phyloP scores from a whole-genome alignment of 1,284 basidiomycete genomes.

The Cutaneotrichosporon mucoides region DNA sequence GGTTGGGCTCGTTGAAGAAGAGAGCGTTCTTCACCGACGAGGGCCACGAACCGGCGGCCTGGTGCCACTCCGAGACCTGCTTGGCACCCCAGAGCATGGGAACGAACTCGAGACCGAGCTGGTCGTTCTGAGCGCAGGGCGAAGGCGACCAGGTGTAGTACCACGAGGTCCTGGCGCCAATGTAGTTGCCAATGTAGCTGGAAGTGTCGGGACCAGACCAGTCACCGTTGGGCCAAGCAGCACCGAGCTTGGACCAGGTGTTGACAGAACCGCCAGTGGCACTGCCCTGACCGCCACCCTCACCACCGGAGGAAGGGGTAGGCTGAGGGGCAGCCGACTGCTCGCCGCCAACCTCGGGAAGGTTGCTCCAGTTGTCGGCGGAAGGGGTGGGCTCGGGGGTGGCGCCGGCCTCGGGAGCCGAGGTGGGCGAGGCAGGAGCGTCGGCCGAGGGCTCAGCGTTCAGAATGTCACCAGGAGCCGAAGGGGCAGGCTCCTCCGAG shows the following conservation, averaged over 20 bases:
- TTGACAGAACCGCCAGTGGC: constrained; percentile 16
- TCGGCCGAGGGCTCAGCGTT: no score
- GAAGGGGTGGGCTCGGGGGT: no score
- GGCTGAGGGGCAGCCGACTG: constrained; percentile 7
- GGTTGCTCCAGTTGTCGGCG: neutral
- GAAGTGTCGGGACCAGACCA: neutral
- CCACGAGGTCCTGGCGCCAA: neutral
- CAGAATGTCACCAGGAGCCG: neutral
- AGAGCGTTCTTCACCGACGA: constrained; percentile 57
- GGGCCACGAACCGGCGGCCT: constrained; percentile 42
- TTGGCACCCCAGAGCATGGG: constrained; percentile 68
- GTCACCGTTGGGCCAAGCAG: constrained; percentile 60
- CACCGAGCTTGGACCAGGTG: constrained; percentile 55
- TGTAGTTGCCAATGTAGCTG: constrained; percentile 51
- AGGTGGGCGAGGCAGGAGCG: no score
- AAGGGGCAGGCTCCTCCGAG: constrained; percentile 18
- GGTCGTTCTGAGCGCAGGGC: constrained; percentile 17
- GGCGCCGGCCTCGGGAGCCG: no score
- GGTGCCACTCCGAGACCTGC: constrained; percentile 36
- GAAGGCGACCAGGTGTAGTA: constrained; percentile 11
- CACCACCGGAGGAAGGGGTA: neutral
- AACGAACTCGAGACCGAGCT: constrained; percentile 55
- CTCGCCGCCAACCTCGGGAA: neutral
- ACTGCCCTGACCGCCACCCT: neutral
- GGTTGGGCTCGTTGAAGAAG: constrained; percentile 65